Base-by-base conservation (phyloP, 1,139 yeast genomes). In the Pichia terricola region DNA sequence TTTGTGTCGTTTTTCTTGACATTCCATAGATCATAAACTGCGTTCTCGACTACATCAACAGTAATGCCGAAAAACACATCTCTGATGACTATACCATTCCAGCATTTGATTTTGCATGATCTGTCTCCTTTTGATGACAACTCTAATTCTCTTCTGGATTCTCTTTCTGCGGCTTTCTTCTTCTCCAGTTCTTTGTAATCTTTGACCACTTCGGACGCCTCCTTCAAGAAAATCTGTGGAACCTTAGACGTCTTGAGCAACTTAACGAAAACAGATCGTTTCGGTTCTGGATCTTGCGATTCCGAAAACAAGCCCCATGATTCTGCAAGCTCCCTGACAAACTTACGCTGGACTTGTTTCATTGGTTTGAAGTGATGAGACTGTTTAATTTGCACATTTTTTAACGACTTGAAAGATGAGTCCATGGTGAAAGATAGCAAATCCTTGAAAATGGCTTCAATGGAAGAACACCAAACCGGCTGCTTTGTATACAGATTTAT, bases 271-370 rank as follows among this genome's bases (percentile, higher is more conserved):
- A 86, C 89, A 11, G 81, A 75, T 50, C 95, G 64, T 45, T 77
- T 70, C 0, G 96, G 95, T 51, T 86, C 96, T 2, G 75, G 75
- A 59, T 86, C 96, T 53, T 84, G 89, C 1, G 91, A 76, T 55
- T 84, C 88, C 0, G 83, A 69, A 54, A 75, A 78, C 16, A 87
- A 57, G 7, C 71, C 68, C 58, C 69, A 86, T 0, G 75, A 63
- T 33, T 69, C 74, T 0, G 89, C 81, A 39, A 88, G 58, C 46
- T 77, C 78, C 55, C 81, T 91, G 25, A 88, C 65, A 57, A 86
- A 86, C 52, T 69, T 70, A 40, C 96, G 70, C 58, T 86, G 91
- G 7, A 79, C 73, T 8, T 69, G 60, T 42, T 66, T 69, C 94
- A 88, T 86, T 16, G 89, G 81, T 26, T 80, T 79, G 63, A 88